phyloP scores from a whole-genome alignment of 2,329 filamentous ascomycete genomes.

The Pyricularia sp. region DNA sequence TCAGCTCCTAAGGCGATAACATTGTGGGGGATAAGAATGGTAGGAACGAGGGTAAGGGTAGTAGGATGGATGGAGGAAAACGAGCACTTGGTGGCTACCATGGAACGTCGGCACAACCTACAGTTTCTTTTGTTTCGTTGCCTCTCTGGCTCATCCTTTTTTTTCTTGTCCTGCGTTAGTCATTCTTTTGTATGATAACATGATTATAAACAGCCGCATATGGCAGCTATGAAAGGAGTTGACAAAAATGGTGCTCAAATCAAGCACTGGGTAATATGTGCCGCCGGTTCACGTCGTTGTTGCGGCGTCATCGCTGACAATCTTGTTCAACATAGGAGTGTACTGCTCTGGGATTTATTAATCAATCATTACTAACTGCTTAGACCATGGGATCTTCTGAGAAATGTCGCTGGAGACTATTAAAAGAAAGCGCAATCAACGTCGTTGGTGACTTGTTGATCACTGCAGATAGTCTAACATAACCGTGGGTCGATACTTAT shows the following conservation, averaged over 20 bases:
- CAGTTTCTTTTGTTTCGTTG: background rate
- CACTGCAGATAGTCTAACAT: background rate
- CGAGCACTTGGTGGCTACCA: background rate
- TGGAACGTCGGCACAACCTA: background rate
- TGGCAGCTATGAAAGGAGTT: background rate
- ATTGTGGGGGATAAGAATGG: background rate
- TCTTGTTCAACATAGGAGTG: background rate
- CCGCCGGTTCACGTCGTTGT: background rate
- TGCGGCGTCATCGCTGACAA: background rate
- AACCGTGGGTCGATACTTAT: background rate
- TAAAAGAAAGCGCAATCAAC: background rate
- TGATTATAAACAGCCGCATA: background rate
- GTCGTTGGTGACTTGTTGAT: background rate
- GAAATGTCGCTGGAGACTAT: background rate
- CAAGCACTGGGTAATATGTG: background rate
- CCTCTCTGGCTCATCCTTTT: background rate
- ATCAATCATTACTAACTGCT: background rate
- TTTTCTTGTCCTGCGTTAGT: background rate
- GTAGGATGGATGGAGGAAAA: background rate
- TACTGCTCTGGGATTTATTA: background rate
- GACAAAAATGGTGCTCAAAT: background rate
- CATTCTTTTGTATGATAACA: conserved; percentile 1
- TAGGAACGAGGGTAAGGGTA: background rate
- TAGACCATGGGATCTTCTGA: background rate
- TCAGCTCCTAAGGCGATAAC: background rate